Conservation (phyloP, 495 filamentous ascomycete genomes). For the Aspergillus kassunensis region DNA sequence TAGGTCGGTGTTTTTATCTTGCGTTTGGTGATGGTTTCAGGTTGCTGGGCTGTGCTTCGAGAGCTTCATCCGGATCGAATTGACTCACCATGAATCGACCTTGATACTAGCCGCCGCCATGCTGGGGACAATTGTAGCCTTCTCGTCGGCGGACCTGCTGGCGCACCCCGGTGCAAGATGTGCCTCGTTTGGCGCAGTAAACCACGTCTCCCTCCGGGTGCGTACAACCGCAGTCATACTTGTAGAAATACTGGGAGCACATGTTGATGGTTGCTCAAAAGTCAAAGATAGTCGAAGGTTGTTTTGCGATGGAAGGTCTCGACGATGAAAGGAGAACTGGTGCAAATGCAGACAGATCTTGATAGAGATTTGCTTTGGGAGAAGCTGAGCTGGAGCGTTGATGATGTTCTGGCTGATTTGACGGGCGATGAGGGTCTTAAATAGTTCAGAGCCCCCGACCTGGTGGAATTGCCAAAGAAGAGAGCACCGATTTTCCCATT, state of each 20-base stretch:
- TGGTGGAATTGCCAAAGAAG: conserved; percentile 14
- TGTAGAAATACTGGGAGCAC: conserved; percentile 41
- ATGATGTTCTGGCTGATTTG: conserved; percentile 15
- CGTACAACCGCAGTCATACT: conserved; percentile 42
- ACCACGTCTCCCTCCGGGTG: conserved; percentile 35
- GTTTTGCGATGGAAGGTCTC: background rate
- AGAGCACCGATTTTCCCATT: conserved; percentile 15
- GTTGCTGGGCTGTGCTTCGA: background rate
- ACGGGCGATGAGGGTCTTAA: conserved; percentile 23
- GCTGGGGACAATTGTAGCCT: conserved; percentile 37
- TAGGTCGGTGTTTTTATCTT: background rate
- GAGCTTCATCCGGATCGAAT: background rate
- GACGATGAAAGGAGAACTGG: background rate
- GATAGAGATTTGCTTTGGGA: conserved; percentile 1
- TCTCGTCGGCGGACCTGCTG: conserved; percentile 32
- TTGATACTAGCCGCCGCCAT: conserved; percentile 31
- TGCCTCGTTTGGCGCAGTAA: conserved; percentile 36
- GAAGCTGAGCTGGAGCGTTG: conserved; percentile 12
- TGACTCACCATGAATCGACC: background rate
- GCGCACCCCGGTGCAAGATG: conserved; percentile 33
- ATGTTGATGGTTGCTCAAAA: conserved; percentile 19
- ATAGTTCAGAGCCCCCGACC: conserved; percentile 15
- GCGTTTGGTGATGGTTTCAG: background rate
- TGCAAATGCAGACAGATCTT: background rate
- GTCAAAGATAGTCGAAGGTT: background rate